Evolutionary conservation across 2,329 filamentous ascomycete species (phyloP), one percentile per base, ranked within the genome.

Genomic region (Amphichorda felina): DNA sequence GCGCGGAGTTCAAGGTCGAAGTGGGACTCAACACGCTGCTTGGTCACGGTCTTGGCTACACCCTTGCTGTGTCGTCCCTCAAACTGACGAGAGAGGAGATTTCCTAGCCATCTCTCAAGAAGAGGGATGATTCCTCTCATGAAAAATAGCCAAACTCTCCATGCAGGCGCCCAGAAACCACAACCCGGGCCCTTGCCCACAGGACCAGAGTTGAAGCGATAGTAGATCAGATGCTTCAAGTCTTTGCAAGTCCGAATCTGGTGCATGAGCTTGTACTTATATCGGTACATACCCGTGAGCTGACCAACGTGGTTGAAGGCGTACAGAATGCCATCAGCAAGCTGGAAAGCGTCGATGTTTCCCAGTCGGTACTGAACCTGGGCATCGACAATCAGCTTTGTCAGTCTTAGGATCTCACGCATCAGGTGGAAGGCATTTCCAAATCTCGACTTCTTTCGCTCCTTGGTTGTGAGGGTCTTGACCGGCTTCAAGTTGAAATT

Each of bases 191-290:
- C 91, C 57, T 98, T 98, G 8, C 91, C 91, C 15, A 98, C 93
- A 9, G 89, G 84, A 1, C 88, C 91, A 40, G 87, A 88, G 58
- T 98, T 98, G 66, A 98, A 98, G 34, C 89, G 83, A 59, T 96
- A 96, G 65, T 98, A 98, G 45, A 98, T 96, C 42, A 98, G 65
- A 72, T 98, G 91, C 73, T 98, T 98, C 54, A 98, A 59, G 61
- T 98, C 91, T 61, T 98, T 98, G 69, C 91, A 98, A 1, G 91
- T 94, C 48, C 91, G 85, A 49, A 98, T 98, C 60, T 98, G 91
- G 57, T 98, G 91, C 91, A 98, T 98, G 38, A 98, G 71, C 70
- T 98, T 98, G 68, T 98, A 98, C 70, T 98, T 98, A 73, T 98
- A 98, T 41, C 91, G 82, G 63, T 98, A 98, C 91, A 98, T 98